phyloP scores from a whole-genome alignment of 495 filamentous ascomycete genomes.

The Daldinia loculata region DNA sequence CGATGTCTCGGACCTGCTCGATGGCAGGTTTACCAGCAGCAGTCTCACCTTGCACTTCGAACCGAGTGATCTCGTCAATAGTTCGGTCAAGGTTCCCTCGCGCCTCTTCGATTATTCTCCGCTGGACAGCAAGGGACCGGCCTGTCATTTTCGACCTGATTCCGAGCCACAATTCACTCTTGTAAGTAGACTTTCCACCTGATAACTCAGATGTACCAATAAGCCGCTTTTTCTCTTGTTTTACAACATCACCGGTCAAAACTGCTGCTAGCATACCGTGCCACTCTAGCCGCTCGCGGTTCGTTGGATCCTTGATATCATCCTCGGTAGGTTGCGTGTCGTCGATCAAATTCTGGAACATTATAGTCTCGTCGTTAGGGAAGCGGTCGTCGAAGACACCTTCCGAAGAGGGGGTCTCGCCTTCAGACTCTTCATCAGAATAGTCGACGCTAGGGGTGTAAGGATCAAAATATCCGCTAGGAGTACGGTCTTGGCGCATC shows the following conservation, averaged over 20 bases:
- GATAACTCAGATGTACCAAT: constrained; percentile 81
- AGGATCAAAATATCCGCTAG: constrained; percentile 79
- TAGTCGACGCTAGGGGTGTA: constrained; percentile 71
- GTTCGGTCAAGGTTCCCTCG: constrained; percentile 71
- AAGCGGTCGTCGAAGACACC: constrained; percentile 83
- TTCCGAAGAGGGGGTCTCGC: constrained; percentile 81
- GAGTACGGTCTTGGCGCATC: constrained; percentile 64
- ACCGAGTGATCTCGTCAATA: constrained; percentile 87
- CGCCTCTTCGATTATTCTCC: constrained; percentile 82
- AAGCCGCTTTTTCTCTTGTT: constrained; percentile 95
- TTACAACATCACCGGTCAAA: constrained; percentile 94
- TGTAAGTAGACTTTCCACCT: constrained; percentile 73
- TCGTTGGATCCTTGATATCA: constrained; percentile 86
- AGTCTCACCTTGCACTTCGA: constrained; percentile 91
- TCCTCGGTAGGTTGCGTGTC: constrained; percentile 88
- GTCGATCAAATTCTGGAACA: constrained; percentile 84
- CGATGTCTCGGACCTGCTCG: constrained; percentile 87
- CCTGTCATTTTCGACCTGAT: constrained; percentile 84
- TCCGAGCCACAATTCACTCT: constrained; percentile 89
- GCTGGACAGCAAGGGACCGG: constrained; percentile 81
- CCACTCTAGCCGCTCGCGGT: constrained; percentile 94
- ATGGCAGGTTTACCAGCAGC: constrained; percentile 87
- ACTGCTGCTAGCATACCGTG: constrained; percentile 97
- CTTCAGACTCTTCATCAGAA: constrained; percentile 87
- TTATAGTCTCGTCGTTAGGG: constrained; percentile 84